Evolutionary conservation across 2,329 filamentous ascomycete genomes (phyloP).

Genomic region (Tolypocladium amazonense): DNA sequence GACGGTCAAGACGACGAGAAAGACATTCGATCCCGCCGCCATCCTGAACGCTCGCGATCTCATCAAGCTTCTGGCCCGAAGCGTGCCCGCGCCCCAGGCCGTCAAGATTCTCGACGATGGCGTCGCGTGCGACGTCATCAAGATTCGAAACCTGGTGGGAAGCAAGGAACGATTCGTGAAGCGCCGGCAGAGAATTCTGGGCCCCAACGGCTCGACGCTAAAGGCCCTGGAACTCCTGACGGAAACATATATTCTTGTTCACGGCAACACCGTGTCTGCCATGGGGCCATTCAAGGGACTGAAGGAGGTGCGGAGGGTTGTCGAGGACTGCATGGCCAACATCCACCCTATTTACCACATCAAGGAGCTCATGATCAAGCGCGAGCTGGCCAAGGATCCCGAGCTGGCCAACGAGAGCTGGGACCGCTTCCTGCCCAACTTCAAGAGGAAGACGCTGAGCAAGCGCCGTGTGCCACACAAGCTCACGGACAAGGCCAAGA

Average conservation of each 20-base stretch:
- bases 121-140: constrained; percentile 88
- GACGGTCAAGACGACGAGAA: constrained; percentile 89
- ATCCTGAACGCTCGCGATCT: constrained; percentile 91
- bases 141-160: constrained; percentile 79
- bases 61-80: constrained; percentile 84
- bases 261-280: constrained; percentile 86
- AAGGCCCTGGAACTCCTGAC: constrained; percentile 92
- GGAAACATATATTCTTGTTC: constrained; percentile 84
- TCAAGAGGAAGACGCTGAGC: constrained; percentile 86
- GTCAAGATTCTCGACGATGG: constrained; percentile 91
- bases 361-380: constrained; percentile 80
- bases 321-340: constrained; percentile 96
- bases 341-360: constrained; percentile 85
- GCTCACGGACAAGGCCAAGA: constrained; percentile 88
- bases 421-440: constrained; percentile 93
- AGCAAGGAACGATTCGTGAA: constrained; percentile 97
- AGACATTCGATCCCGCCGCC: constrained; percentile 83
- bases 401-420: constrained; percentile 80
- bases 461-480: constrained; percentile 74
- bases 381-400: constrained; percentile 82
- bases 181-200: constrained; percentile 82
- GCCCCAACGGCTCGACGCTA: constrained; percentile 81
- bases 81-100: constrained; percentile 86
- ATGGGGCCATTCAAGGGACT: constrained; percentile 92
- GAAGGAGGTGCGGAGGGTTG: constrained; percentile 80